Base-by-base conservation (phyloP, 73 alveolate species). In the Symbiodinium pilosum region DNA sequence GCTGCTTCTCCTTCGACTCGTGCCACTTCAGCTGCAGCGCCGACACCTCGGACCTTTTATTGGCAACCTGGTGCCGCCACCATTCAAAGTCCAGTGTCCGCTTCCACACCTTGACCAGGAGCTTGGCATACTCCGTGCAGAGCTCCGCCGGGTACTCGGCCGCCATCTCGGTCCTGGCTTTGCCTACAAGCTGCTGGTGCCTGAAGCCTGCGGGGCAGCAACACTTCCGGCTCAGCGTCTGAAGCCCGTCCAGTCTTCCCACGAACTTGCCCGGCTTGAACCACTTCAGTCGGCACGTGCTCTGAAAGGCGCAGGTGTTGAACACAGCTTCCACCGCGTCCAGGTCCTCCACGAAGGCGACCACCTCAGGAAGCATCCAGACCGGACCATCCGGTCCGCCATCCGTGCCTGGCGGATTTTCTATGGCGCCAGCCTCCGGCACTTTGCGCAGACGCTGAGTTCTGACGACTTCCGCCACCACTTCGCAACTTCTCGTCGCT, bases 331-430 rank as follows among this genome's bases (percentile, higher is more conserved):
- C 20, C 43, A 8, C 43, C 1, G 71, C 7, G n/a, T 9, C 7
- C 38, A 42, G 1, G 43, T 21, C 32, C 41, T 40, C 42, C 69
- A 83, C 8, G 40, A 18, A 41, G 26, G 38, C 91, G 28, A 41
- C 4, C 34, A 41, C 14, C 69, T 83, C 69, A 1, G 91, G 91
- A 2, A 83, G 42, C 3, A 3, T 38, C 91, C 91, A 83, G 12
- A 52, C 41, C 18, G 91, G 91, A 3, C 91, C 91, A 41, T 83
- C 91, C 4, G 42, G 39, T 8, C 36, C 40, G 8, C 69, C 41
- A 9, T 86, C 83, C 30, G 52, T 12, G 24, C 93, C 93, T 2
- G 93, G 93, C 0, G 93, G 93, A n/a, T 86, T 86, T 56, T 86
- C 93, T 21, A 86, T 1, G n/a, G 93, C 32, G 6, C 84, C 93